A percentile compares a stretch with the other conserved stretches of the same genome.
phyloP scores from a whole-genome alignment of 1,139 yeast species.

The Saccharomyces hybrid region DNA sequence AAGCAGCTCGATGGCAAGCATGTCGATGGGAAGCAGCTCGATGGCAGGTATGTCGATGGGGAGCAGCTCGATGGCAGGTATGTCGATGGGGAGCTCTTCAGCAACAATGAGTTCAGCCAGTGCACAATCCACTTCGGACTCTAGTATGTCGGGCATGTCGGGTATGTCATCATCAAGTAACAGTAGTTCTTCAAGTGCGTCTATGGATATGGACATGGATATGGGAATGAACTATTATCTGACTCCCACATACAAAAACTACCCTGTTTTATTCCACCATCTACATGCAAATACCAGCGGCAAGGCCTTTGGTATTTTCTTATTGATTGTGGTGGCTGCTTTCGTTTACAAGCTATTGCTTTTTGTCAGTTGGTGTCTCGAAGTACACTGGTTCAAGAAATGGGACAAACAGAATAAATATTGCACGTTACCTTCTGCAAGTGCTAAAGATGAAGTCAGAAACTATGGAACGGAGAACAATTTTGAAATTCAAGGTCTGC shows the following conservation, averaged over 20 bases:
- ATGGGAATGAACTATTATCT: too few species aligned
- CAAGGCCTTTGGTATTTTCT: constrained; percentile 65
- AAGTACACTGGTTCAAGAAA: constrained; percentile 52
- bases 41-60: background rate
- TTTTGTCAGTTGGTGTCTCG: constrained; percentile 54
- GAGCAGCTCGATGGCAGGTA: background rate
- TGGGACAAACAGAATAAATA: constrained; percentile 20
- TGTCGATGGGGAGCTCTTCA: constrained; percentile 3
- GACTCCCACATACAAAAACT: too few species aligned
- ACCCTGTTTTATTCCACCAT: constrained; percentile 52
- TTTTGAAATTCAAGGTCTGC: constrained; percentile 14
- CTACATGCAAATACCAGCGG: constrained; percentile 48
- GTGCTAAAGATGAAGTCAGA: constrained; percentile 5
- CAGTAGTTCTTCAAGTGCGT: constrained; percentile 6
- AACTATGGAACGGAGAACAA: constrained; percentile 14
- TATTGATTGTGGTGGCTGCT: constrained; percentile 49
- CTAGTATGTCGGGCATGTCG: constrained; percentile 13
- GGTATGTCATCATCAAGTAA: constrained; percentile 11
- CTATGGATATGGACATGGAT: too few species aligned
- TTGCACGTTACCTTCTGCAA: constrained; percentile 10
- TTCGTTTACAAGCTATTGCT: constrained; percentile 52
- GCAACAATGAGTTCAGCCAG: constrained; percentile 5
- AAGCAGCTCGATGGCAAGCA: too few species aligned
- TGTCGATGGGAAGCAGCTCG: background rate
- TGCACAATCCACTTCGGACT: background rate